A percentile compares a stretch with the other conserved stretches of the same genome.
These are phyloP conservation scores for Plasmodium reichenowi DNA, from an alignment of 169 alveolate genomes.

Conservation along the genomic window DNA sequence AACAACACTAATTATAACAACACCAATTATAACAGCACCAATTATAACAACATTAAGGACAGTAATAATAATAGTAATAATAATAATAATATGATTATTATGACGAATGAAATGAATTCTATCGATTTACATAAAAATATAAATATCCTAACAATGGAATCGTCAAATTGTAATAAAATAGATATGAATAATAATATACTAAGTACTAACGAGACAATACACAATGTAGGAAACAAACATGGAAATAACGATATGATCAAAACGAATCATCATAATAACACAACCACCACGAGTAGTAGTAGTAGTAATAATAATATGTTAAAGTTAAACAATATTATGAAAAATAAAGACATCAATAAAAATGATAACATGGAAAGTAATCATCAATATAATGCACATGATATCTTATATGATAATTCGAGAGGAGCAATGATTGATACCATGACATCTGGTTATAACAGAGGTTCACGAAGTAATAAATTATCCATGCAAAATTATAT, in stretches of 20 bases:
- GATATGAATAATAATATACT: constrained; percentile 27
- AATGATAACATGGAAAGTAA: constrained; percentile 28
- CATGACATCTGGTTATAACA: background rate
- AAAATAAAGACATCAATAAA: constrained; percentile 20
- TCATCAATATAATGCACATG: background rate
- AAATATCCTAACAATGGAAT: background rate
- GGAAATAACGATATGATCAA: constrained; percentile 1
- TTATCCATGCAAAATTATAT: background rate
- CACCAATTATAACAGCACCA: background rate
- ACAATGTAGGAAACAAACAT: background rate
- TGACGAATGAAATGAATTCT: background rate
- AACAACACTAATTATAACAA: background rate
- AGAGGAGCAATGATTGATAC: constrained; percentile 25
- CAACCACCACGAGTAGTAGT: background rate
- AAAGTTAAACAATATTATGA: constrained; percentile 27
- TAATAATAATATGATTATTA: background rate
- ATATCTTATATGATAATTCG: constrained; percentile 16
- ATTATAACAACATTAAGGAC: background rate
- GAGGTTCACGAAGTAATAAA: constrained; percentile 19
- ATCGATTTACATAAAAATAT: constrained; percentile 33
- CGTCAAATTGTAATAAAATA: constrained; percentile 13
- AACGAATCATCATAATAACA: constrained; percentile 11
- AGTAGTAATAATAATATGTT: constrained; percentile 12
- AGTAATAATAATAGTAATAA: background rate
- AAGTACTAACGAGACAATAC: constrained; percentile 3